Conservation (phyloP, 2,329 filamentous ascomycete genomes). For the Paraphaeosphaeria sporulosa region DNA sequence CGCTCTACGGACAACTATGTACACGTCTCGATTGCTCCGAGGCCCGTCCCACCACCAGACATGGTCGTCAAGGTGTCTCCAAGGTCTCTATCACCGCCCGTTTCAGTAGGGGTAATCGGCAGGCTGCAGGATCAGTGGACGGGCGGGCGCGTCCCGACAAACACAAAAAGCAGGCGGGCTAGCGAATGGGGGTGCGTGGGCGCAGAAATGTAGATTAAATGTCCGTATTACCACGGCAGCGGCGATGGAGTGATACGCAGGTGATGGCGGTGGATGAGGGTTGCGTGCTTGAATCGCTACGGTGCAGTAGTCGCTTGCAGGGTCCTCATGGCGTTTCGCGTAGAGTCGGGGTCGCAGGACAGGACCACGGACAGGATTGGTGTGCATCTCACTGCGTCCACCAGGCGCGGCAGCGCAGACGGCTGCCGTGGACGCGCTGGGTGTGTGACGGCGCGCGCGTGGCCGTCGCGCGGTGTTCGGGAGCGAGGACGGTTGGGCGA, state of each 20-base stretch:
- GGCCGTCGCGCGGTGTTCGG: conserved; percentile 1
- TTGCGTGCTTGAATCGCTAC: conserved; percentile 5
- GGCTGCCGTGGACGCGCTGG: not conserved
- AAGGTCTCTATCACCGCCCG: not conserved
- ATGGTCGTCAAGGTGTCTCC: not conserved
- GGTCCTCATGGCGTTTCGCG: conserved; percentile 11
- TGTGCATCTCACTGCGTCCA: too few relatives aligned
- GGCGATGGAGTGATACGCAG: conserved; percentile 19
- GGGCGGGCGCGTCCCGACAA: conserved; percentile 5
- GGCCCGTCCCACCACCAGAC: not conserved
- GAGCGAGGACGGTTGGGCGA: not conserved
- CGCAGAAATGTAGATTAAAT: conserved; percentile 21
- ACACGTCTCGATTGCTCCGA: too few relatives aligned
- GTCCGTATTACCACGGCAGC: conserved; percentile 21
- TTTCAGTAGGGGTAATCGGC: conserved; percentile 7
- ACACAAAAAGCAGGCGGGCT: conserved; percentile 11
- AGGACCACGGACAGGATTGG: too few relatives aligned
- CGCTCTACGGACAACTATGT: too few relatives aligned
- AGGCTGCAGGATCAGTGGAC: conserved; percentile 9
- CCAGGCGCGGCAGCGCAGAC: not conserved
- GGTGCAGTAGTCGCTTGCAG: conserved; percentile 9
- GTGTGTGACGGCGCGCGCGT: conserved; percentile 5
- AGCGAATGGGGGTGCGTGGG: conserved; percentile 21
- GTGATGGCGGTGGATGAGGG: conserved; percentile 3
- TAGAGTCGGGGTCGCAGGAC: conserved; percentile 10